A percentile compares a stretch with the other conserved stretches of the same genome.
Conservation (phyloP, 140 eudicot genomes). For the Anethum foeniculum region DNA sequence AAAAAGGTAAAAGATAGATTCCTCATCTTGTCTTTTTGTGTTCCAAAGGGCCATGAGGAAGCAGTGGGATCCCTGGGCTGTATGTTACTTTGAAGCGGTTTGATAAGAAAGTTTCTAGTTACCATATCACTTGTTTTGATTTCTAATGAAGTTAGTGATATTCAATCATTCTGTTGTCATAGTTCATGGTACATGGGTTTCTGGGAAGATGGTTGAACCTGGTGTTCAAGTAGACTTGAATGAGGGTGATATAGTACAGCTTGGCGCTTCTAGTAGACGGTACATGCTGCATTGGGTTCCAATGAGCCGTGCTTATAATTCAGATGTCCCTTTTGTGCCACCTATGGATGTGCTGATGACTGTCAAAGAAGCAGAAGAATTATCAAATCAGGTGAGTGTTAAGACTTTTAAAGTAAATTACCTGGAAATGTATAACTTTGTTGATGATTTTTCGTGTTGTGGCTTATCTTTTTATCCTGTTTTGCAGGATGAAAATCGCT, state of each 20-base stretch:
- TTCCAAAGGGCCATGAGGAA: neutral
- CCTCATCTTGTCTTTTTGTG: neutral
- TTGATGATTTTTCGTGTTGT: neutral
- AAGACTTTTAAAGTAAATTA: neutral
- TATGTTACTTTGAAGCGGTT: neutral
- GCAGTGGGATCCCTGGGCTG: neutral
- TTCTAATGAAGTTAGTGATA: neutral
- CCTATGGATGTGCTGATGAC: constrained; percentile 18
- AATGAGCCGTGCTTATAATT: constrained; percentile 42
- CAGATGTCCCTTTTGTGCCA: constrained; percentile 46
- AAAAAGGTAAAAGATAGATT: neutral
- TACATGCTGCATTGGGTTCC: constrained; percentile 86
- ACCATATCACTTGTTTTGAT: neutral
- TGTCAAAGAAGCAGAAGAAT: constrained; percentile 32
- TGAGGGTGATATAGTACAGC: constrained; percentile 61
- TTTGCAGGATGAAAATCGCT: constrained; percentile 11
- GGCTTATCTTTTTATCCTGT: neutral
- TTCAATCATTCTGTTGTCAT: constrained; percentile 7
- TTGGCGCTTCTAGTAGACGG: constrained; percentile 84
- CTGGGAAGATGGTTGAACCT: constrained; percentile 68
- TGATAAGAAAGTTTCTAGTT: neutral
- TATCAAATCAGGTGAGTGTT: constrained; percentile 27
- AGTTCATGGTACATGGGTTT: constrained; percentile 95
- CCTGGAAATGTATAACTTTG: neutral
- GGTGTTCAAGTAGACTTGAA: constrained; percentile 39